Evolutionary conservation across 2,329 filamentous ascomycete genomes (phyloP).

Genomic region (Trichoderma gracile): DNA sequence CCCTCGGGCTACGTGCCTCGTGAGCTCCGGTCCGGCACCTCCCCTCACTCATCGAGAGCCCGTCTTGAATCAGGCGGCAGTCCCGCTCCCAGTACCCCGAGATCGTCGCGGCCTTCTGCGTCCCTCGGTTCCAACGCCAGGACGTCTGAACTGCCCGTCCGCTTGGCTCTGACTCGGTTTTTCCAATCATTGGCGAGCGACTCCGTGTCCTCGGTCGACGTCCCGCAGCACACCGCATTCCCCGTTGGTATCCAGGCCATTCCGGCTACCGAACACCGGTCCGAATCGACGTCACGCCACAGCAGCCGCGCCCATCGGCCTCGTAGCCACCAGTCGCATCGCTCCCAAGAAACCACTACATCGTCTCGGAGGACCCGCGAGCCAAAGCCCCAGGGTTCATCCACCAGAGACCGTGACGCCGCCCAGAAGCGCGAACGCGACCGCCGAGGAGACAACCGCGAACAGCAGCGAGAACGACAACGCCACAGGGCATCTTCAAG

Average conservation of each 20-base stretch:
- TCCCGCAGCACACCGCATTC: conserved; percentile 18
- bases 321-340: conserved; percentile 8
- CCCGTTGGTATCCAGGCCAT: conserved; percentile 21
- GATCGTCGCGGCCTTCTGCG: conserved; percentile 15
- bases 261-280: conserved; percentile 6
- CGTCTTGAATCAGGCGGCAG: not conserved
- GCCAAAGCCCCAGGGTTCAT: not conserved
- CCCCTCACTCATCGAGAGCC: conserved; percentile 4
- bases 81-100: not conserved
- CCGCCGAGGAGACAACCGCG: not conserved
- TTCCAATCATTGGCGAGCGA: conserved; percentile 22
- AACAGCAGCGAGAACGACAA: not conserved
- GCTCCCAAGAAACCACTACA: conserved; percentile 7
- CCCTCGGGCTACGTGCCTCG: conserved; percentile 48
- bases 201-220: conserved; percentile 23
- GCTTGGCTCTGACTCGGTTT: conserved; percentile 18
- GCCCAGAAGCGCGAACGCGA: conserved; percentile 13
- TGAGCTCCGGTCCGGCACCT: conserved; percentile 40
- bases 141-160: conserved; percentile 14
- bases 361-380: conserved; percentile 11
- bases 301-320: conserved; percentile 11
- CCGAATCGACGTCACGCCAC: conserved; percentile 13
- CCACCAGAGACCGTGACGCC: conserved; percentile 8
- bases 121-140: not conserved
- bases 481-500: conserved; percentile 5